Conservation (phyloP, 148 eudicot species). For the Talinum fruticosum region DNA sequence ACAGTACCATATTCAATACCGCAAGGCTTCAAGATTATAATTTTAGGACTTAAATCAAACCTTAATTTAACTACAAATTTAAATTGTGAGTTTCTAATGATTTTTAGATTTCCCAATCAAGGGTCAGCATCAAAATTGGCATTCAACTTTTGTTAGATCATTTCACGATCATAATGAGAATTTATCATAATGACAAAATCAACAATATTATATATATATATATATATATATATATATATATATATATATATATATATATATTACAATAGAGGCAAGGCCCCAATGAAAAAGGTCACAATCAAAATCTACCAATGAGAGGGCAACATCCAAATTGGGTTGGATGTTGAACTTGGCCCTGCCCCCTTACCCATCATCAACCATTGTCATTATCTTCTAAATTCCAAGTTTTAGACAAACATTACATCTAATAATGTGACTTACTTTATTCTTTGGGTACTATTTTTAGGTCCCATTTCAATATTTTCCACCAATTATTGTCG, state of each 20-base stretch:
- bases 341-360: background rate
- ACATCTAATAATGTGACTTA: slow-evolving; percentile 4
- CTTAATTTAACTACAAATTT: too few species aligned
- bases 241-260: too few species aligned
- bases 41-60: too few species aligned
- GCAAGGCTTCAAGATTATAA: too few species aligned
- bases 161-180: background rate
- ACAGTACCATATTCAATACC: too few species aligned
- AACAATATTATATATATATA: too few species aligned
- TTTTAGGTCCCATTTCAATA: background rate
- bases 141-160: background rate
- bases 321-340: background rate
- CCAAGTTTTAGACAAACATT: background rate
- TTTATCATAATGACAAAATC: too few species aligned
- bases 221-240: too few species aligned
- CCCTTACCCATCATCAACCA: background rate
- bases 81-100: too few species aligned
- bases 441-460: background rate
- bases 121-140: background rate
- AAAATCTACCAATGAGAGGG: background rate
- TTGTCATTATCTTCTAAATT: slow-evolving; percentile 7
- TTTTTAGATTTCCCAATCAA: background rate
- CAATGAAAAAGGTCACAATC: background rate
- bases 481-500: background rate
- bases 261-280: background rate